A percentile compares a stretch with the other conserved stretches of the same genome.
Conservation (phyloP, 106 monocot genomes). For the Dendrobium nobile region DNA sequence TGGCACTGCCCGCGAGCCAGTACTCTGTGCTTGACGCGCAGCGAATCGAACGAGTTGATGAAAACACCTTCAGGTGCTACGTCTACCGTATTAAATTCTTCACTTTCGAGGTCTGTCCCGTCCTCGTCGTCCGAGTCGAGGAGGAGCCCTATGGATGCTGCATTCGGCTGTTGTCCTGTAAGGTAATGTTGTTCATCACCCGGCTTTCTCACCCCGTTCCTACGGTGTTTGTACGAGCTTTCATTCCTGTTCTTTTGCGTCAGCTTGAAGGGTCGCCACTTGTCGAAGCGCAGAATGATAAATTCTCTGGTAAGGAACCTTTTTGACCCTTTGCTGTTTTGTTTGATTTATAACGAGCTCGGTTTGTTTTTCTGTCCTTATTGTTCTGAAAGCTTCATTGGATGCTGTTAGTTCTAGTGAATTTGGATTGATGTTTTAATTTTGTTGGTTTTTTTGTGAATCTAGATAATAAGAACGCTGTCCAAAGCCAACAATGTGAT, state of each 20-base stretch:
- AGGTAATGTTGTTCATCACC: constrained; percentile 25
- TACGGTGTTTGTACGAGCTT: background rate
- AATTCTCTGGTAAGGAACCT: constrained; percentile 60
- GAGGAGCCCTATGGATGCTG: constrained; percentile 76
- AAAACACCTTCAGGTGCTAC: constrained; percentile 81
- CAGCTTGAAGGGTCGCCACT: constrained; percentile 86
- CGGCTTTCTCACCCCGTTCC: background rate
- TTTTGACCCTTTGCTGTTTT: background rate
- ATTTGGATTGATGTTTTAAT: background rate
- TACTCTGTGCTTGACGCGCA: constrained; percentile 97
- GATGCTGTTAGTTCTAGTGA: background rate
- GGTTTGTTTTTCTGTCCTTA: background rate
- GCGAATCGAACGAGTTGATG: constrained; percentile 85
- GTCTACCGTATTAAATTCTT: constrained; percentile 89
- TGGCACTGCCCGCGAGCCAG: constrained; percentile 91
- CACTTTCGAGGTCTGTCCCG: constrained; percentile 83
- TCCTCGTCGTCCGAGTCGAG: constrained; percentile 81
- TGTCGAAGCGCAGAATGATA: constrained; percentile 91
- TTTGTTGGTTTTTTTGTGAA: background rate
- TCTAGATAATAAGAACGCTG: background rate
- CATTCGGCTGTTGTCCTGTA: constrained; percentile 83
- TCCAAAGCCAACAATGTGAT: background rate
- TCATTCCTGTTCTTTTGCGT: background rate
- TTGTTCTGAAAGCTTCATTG: background rate
- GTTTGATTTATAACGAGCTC: background rate